Evolutionary conservation across 768 basidiomycete genomes (phyloP), one percentile per base, ranked within the genome.

Genomic region (Lentinus brumalis): DNA sequence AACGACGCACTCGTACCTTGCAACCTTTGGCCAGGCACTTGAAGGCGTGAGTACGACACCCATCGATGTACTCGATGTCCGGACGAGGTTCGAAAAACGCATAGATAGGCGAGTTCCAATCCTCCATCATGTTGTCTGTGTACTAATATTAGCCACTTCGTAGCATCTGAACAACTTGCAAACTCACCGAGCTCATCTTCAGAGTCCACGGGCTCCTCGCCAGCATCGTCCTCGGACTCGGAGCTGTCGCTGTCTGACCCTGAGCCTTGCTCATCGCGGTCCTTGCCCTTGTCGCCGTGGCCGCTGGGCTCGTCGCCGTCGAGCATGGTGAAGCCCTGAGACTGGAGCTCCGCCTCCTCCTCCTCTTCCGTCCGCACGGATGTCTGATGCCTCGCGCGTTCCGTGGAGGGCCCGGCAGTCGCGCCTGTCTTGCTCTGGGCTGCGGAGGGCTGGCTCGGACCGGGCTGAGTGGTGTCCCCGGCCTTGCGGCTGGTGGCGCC

Each of bases 101-200:
- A 67, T 79, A 79, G 8, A 75, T 59, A 0, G 74, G 70, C 50
- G 74, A 66, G 1, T 59, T 72, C 74, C 76, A 77, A 3, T 73
- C 64, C 41, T 69, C 71, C 9, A 38, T 64, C 40, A 74, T 32
- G 2, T 42, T 39, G 26, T 60, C 53, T 53, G 40, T 14, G 12
- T 18, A 5, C n/a, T n/a, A n/a, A n/a, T n/a, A n/a, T n/a, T n/a
- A n/a, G n/a, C n/a, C n/a, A n/a, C n/a, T n/a, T n/a, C n/a, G n/a
- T n/a, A n/a, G n/a, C n/a, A n/a, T n/a, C n/a, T n/a, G n/a, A n/a
- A n/a, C n/a, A n/a, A n/a, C n/a, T n/a, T 16, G 3, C 11, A 1
- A 18, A 41, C 51, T 1, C 11, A 53, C 51, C 51, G 1, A 53
- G 18, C 38, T 53, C 38, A 3, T 5, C 51, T 5, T 53, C 51